Evolutionary conservation across 192 early-diverging fungal genomes (phyloP), one percentile per base, ranked within the genome.

Genomic region (Coemansia sp.): DNA sequence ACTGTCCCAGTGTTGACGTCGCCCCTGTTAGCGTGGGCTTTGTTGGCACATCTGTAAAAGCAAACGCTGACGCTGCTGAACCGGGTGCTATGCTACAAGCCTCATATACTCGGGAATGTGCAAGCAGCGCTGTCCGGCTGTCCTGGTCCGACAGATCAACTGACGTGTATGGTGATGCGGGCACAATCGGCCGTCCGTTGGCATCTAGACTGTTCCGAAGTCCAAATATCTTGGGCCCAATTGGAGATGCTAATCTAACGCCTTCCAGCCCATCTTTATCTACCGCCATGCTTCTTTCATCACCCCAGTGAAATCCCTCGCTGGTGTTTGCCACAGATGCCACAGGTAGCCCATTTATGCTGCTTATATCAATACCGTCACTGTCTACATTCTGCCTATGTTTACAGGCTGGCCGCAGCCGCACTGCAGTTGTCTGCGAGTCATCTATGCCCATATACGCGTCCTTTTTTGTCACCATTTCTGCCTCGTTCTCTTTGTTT

Each of bases 151-250:
- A 61, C 30, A 75, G 53, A 24, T 66, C 61, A 17, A 81, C 70
- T 1, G 67, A 72, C 4, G 73, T 75, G 56, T 70, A 75, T 23
- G 78, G 78, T 27, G 73, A 72, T 0, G 72, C 70, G n/a, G 78
- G 78, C 36, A 75, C 70, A 20, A 72, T 70, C 2, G 67, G 66
- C 24, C 57, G 67, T 8, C 78, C 78, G 22, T 72, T 61, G 11
- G 54, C 36, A 22, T 72, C 72, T 29, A 63, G 51, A 6, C 59
- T 65, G 33, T 69, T 68, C 24, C 73, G 67, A 53, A 75, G 73
- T 6, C 36, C 50, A 61, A 69, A 65, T 29, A 75, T 61, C 42
- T 60, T 64, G 11, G 53, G 24, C n/a, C 52, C 62, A 50, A 70
- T 63, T 25, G 61, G 31, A 20, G 61, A 63, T 46, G 14, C 39